phyloP scores from a whole-genome alignment of 2,329 filamentous ascomycete species.

The Aspergillus latus region DNA sequence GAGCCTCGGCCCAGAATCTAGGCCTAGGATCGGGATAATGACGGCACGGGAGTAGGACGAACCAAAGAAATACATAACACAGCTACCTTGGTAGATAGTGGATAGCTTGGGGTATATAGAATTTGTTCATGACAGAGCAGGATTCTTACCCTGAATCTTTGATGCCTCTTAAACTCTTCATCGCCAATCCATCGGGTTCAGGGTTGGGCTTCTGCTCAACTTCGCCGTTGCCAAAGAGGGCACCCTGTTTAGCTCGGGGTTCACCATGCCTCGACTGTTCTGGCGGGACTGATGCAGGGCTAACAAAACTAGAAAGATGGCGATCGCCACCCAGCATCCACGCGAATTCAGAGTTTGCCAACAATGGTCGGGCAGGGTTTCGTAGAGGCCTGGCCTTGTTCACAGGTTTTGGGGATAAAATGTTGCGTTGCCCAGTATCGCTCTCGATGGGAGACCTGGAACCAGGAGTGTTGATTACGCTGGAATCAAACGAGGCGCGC shows the following conservation, averaged over 20 bases:
- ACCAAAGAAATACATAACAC: no score
- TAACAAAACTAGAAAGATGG: conserved; percentile 48
- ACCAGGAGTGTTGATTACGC: conserved; percentile 6
- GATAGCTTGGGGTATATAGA: background rate
- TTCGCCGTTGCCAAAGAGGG: conserved; percentile 36
- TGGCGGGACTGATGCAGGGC: conserved; percentile 45
- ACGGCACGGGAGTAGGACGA: background rate
- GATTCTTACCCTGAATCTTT: conserved; percentile 18
- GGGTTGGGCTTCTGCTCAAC: conserved; percentile 29
- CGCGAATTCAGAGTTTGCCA: conserved; percentile 50
- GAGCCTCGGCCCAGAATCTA: background rate
- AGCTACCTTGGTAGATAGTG: background rate
- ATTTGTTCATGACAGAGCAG: background rate
- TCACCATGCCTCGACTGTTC: conserved; percentile 43
- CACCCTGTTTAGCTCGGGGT: conserved; percentile 30
- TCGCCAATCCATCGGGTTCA: conserved; percentile 41
- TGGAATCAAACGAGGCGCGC: conserved; percentile 8
- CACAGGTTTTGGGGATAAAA: conserved; percentile 9
- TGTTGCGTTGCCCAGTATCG: conserved; percentile 7
- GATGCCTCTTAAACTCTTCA: conserved; percentile 39
- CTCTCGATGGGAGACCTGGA: conserved; percentile 13
- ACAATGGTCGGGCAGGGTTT: conserved; percentile 38
- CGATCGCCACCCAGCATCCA: conserved; percentile 52
- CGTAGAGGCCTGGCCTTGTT: conserved; percentile 26
- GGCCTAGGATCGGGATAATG: background rate